Percentiles rank a stretch among this genome's conserved stretches.
These are phyloP conservation scores for Chlamydomonas sp. DNA, from an alignment of 139 green algal genomes.

Conservation along the genomic window DNA sequence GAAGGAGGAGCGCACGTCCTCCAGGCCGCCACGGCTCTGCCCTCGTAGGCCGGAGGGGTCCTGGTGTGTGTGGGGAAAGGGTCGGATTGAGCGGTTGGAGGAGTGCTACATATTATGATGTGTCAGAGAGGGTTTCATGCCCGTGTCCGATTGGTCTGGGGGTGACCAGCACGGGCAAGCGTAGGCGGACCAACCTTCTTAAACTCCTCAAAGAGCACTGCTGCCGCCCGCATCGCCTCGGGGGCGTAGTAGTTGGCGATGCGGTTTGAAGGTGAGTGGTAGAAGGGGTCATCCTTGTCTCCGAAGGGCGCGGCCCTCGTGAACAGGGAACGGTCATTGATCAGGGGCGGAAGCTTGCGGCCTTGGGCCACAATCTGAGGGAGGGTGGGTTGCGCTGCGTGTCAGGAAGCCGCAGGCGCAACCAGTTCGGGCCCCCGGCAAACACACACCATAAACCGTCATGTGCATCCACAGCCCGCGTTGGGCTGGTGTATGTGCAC, in stretches of 20 bases:
- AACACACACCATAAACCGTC: background rate
- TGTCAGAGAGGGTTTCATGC: background rate
- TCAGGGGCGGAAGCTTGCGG: conserved; percentile 69
- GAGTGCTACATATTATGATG: background rate
- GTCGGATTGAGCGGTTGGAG: background rate
- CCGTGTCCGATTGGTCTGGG: background rate
- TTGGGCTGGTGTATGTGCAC: background rate
- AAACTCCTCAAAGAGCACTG: conserved; percentile 74
- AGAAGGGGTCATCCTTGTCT: conserved; percentile 74
- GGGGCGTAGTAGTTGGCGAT: conserved; percentile 76
- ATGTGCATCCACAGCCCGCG: background rate
- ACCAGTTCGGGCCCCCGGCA: too few relatives aligned
- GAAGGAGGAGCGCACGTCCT: conserved; percentile 39
- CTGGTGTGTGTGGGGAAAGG: conserved; percentile 2
- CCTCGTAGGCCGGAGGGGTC: conserved; percentile 56
- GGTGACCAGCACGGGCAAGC: too few relatives aligned
- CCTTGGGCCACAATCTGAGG: conserved; percentile 61
- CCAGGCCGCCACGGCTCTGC: conserved; percentile 4
- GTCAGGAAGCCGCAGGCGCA: too few relatives aligned
- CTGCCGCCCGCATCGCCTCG: conserved; percentile 44
- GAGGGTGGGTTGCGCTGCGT: background rate
- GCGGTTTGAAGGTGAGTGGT: conserved; percentile 73
- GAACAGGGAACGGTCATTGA: conserved; percentile 79
- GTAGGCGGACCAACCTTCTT: conserved; percentile 21
- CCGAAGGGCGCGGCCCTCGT: conserved; percentile 74